Base-by-base conservation (phyloP, 495 filamentous ascomycete genomes). In the Aspergillus hancockii region DNA sequence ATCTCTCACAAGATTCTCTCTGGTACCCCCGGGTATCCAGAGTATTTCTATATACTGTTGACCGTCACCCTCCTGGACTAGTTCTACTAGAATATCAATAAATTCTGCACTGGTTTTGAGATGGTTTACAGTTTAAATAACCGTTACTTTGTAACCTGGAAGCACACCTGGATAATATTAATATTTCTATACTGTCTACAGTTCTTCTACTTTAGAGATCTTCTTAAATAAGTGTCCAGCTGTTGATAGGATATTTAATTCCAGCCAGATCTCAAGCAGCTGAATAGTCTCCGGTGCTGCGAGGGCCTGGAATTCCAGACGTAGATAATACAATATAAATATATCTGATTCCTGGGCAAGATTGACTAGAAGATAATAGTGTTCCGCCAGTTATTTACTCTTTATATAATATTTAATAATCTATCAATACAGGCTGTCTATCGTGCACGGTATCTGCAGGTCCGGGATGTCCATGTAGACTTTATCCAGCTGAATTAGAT, bases 81-180 rank as follows among this genome's bases (percentile, higher is more conserved):
- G 54, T 49, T 36, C 28, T 41, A 34, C 12, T 57, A 14, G 41
- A 57, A 57, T 57, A 57, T 57, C 19, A 57, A 57, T 25, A 47
- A 49, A 28, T 49, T 57, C 54, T 57, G 19, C 13, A 18, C 49
- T 5, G 30, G 54, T 7, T 57, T 57, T 38, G 18, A 57, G 54
- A 47, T 57, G 12, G 46, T 49, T 4, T 57, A 57, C 31, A 57
- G 54, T n/a, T 41, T 57, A 8, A 32, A 47, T 18, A 9, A 31
- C 12, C 43, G 54, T 1, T 12, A 46, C 22, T 49, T 57, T 36
- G 54, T 57, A 3, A 36, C 25, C 9, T 57, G 19, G 41, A 41
- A 57, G 36, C 28, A 57, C 22, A 57, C 54, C 41, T 23, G 22
- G 19, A 34, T 57, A 8, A 57, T 57, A 22, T 21, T 57, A n/a